These are phyloP conservation scores for Arthrobotrys musiformis DNA, from an alignment of 2,329 filamentous ascomycete species.

Conservation along the genomic window DNA sequence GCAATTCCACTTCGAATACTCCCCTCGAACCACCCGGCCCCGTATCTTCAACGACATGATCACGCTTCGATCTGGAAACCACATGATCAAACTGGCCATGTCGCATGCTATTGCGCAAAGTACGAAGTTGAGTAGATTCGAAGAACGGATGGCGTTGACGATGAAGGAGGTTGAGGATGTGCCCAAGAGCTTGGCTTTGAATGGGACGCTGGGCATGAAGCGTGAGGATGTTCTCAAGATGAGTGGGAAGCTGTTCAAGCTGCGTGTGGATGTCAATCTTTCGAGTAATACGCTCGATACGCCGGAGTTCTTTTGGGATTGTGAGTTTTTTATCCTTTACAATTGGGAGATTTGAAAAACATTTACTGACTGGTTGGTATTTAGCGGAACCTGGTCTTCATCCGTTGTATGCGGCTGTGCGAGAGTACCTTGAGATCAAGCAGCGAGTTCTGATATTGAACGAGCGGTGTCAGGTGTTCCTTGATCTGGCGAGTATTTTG, in stretches of 20 bases:
- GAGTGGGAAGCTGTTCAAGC: slow-evolving; percentile 88
- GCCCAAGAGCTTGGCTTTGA: slow-evolving; percentile 86
- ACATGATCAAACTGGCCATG: slow-evolving; percentile 99
- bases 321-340: slow-evolving; percentile 14
- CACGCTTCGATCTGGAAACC: slow-evolving; percentile 89
- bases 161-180: slow-evolving; percentile 94
- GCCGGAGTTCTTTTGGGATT: slow-evolving; percentile 98
- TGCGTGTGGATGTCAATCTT: slow-evolving; percentile 94
- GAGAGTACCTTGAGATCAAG: slow-evolving; percentile 97
- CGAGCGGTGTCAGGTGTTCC: slow-evolving; percentile 93
- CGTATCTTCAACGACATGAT: slow-evolving; percentile 98
- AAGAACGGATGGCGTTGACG: slow-evolving; percentile 93
- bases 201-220: slow-evolving; percentile 89
- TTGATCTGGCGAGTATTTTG: slow-evolving; percentile 94
- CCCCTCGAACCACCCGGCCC: slow-evolving; percentile 82
- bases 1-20: slow-evolving; percentile 99
- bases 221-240: slow-evolving; percentile 92
- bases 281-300: slow-evolving; percentile 89
- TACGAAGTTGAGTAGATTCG: slow-evolving; percentile 94
- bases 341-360: not conserved
- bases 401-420: slow-evolving; percentile 90
- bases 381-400: slow-evolving; percentile 85
- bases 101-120: slow-evolving; percentile 97
- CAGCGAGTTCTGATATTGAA: slow-evolving; percentile 96
- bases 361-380: slow-evolving; percentile 7